Evolutionary conservation across 352 stramenopile genomes (phyloP), one percentile per base, ranked within the genome.

Genomic region (Globisporangium mamillatum): DNA sequence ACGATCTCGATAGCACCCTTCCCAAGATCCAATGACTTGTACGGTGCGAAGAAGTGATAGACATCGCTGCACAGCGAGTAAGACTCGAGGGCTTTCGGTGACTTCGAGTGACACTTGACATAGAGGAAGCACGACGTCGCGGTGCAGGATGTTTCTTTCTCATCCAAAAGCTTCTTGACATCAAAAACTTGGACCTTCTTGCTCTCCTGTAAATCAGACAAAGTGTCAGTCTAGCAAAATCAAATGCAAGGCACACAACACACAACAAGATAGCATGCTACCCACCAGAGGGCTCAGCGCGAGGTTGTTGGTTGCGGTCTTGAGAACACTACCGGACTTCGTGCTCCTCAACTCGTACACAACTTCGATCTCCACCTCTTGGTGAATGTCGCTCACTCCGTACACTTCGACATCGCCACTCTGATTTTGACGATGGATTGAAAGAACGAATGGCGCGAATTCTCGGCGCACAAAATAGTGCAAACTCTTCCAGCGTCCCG

Each of bases 401-500:
- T 76, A 72, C 9, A 88, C 56, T 63, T 78, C 57, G 5, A 91
- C 29, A n/a, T n/a, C 27, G 44, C 64, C 48, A 6, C 56, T 66
- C n/a, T 72, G 63, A 1, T 52, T 20, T n/a, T 66, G 69, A 24
- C 79, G 46, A 44, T 81, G 68, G 6, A 82, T 69, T 25, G 80
- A 84, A 29, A 92, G 44, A 29, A 90, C 67, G 36, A 95, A 80
- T 27, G 88, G 86, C 56, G 86, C 82, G 76, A 90, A 94, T 22
- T 80, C 74, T 10, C 82, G 80, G 66, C 82, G 82, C 22, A 89
- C 77, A 34, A 89, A 79, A 64, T 93, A 90, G 63, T 95, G 88
- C 32, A 96, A 74, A 44, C 81, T 88, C 71, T 96, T 96, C 84
- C 87, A 94, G 48, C 79, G 75, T 27, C 88, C 88, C 4, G 76